Conservation (phyloP, 805 yeast genomes). For the Yarrowia porcina region DNA sequence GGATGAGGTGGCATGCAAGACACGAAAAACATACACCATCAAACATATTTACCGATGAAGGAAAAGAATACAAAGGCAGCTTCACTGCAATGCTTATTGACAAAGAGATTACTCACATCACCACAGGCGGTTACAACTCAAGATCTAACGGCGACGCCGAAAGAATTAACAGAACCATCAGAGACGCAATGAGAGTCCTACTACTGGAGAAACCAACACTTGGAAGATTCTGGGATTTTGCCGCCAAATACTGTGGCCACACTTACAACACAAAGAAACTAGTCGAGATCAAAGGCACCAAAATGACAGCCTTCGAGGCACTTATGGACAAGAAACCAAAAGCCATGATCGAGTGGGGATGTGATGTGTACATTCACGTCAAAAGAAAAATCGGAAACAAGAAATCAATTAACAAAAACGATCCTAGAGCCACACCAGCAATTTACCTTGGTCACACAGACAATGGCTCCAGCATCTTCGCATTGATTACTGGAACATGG, state of each 20-base stretch:
- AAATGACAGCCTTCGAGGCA: background rate
- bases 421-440: background rate
- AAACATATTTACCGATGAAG: background rate
- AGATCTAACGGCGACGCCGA: background rate
- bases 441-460: background rate
- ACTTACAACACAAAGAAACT: background rate
- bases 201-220: background rate
- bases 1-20: background rate
- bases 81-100: too few species aligned
- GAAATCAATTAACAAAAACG: background rate
- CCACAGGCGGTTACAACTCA: too few species aligned
- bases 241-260: background rate
- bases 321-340: background rate
- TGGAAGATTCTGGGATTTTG: background rate
- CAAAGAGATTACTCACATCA: too few species aligned
- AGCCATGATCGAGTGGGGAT: background rate
- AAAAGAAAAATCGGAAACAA: background rate
- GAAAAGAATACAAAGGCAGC: background rate
- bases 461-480: background rate
- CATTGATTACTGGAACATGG: too few species aligned
- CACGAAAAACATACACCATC: background rate
- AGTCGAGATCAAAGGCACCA: background rate
- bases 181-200: background rate
- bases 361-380: background rate
- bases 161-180: background rate